Base-by-base conservation (phyloP, 352 stramenopile genomes). In the Globisporangium megalacanthum region DNA sequence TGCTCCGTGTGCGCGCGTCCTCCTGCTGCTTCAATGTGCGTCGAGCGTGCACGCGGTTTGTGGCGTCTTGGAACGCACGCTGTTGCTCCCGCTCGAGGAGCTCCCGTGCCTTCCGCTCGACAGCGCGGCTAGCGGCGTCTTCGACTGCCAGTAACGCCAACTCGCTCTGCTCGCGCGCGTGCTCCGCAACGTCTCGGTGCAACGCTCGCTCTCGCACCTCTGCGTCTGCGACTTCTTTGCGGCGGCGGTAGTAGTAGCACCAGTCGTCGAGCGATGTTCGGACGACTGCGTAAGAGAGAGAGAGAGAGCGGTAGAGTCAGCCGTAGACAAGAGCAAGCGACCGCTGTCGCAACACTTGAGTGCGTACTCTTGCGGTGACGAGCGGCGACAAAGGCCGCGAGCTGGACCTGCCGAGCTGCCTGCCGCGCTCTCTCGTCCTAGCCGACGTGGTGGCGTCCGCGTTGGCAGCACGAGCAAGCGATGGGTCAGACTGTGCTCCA, bases 1-100 rank as follows among this genome's bases (percentile, higher is more conserved):
- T 90, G 51, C 56, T 69, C 14, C 70, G 57, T 13, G 62, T 66
- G 19, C 81, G 77, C n/a, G 76, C 65, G 14, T 85, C 73, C 9
- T 83, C 68, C 48, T 88, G 76, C 49, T 77, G 65, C 14, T 71
- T 63, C 29, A 86, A 45, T 56, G 87, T 85, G 25, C 77, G 72
- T 36, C 65, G 73, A 13, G 61, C 66, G 36, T 77, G 61, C 1
- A 81, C 71, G 25, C 60, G 64, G 3, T 79, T 58, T 0, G 81
- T 77, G 2, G 71, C 69, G 20, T 77, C 69, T 29, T 80, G 68
- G 45, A 80, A 86, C 4, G 69, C 73, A 8, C 70, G 70, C 36
- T 66, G 65, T 0, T 61, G 68, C 33, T 62, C 67, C 2, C 56
- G 61, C 42, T 88, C 81, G 0, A 49, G 49, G 4, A 57, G 35